Evolutionary conservation across 352 stramenopile species (phyloP).

Genomic region (Albugo candida): DNA sequence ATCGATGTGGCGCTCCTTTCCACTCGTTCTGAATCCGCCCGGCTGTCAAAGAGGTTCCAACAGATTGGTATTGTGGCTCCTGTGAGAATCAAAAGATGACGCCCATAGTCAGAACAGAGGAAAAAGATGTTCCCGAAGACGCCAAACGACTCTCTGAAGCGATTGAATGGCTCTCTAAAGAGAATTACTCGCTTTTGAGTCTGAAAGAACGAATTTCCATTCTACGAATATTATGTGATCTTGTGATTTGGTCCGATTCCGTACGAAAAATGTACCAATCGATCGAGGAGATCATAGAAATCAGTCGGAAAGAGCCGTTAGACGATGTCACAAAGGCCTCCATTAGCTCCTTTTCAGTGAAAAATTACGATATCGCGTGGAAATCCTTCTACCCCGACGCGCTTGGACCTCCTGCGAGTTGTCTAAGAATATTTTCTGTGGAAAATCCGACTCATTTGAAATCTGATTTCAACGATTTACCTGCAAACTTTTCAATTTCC

Average conservation of each 20-base stretch:
- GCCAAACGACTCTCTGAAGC: conserved; percentile 17
- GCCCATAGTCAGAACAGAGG: conserved; percentile 8
- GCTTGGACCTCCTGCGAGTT: too few species aligned
- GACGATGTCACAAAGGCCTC: too few species aligned
- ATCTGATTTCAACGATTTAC: too few species aligned
- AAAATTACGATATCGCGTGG: too few species aligned
- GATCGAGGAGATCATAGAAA: not conserved
- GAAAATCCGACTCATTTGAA: too few species aligned
- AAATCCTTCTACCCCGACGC: too few species aligned
- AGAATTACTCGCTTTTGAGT: conserved; percentile 37
- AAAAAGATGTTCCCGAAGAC: conserved; percentile 14
- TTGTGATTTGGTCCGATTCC: conserved; percentile 9
- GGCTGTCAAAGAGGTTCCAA: conserved; percentile 33
- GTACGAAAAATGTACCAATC: not conserved
- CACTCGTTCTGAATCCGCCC: conserved; percentile 61
- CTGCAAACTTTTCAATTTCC: conserved; percentile 19
- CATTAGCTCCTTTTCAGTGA: too few species aligned
- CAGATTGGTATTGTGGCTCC: conserved; percentile 57
- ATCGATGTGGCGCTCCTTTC: conserved; percentile 67
- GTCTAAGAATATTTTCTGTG: too few species aligned
- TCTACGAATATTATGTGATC: conserved; percentile 37
- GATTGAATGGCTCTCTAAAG: conserved; percentile 45
- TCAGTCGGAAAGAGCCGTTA: too few species aligned
- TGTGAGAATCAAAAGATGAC: conserved; percentile 34
- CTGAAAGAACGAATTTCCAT: conserved; percentile 34